Percentiles rank a stretch among this genome's conserved stretches.
Conservation (phyloP, 2,329 filamentous ascomycete genomes). For the Penicillium corylophilum region DNA sequence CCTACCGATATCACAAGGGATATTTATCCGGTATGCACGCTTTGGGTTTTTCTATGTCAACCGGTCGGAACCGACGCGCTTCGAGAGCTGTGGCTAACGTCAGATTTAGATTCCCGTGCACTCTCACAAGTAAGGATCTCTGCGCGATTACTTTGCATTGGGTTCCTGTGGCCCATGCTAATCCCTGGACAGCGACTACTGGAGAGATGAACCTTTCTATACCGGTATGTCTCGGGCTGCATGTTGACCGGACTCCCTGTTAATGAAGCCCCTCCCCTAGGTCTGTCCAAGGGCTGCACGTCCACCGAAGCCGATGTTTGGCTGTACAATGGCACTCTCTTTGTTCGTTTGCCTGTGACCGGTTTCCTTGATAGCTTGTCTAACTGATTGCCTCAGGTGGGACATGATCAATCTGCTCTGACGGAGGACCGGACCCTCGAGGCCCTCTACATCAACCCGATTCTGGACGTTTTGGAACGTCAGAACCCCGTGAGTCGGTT, state of each 20-base stretch:
- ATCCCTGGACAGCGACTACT: slow-evolving; percentile 55
- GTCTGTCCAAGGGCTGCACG: slow-evolving; percentile 57
- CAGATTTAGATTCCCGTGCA: slow-evolving; percentile 39
- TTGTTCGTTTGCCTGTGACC: slow-evolving; percentile 40
- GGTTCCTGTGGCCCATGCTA: not conserved
- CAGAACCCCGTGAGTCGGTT: slow-evolving; percentile 58
- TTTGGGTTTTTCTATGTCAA: not conserved
- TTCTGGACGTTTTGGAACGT: slow-evolving; percentile 54
- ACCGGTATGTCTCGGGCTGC: slow-evolving; percentile 37
- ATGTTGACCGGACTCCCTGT: not conserved
- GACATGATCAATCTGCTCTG: slow-evolving; percentile 56
- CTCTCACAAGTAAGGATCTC: slow-evolving; percentile 39
- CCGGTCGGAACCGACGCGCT: not conserved
- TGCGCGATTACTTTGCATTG: not conserved
- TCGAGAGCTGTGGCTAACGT: slow-evolving; percentile 10
- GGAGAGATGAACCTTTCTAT: slow-evolving; percentile 48
- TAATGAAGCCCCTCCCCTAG: slow-evolving; percentile 35
- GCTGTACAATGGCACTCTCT: slow-evolving; percentile 56
- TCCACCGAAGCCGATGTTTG: slow-evolving; percentile 63
- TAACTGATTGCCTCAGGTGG: slow-evolving; percentile 44
- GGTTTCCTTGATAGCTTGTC: too few relatives aligned
- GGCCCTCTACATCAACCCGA: slow-evolving; percentile 60
- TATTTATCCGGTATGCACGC: slow-evolving; percentile 53
- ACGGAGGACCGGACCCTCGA: slow-evolving; percentile 55
- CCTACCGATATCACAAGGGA: slow-evolving; percentile 62